Conservation (phyloP, 2,329 filamentous ascomycete genomes). For the Pyrenochaeta sp. region DNA sequence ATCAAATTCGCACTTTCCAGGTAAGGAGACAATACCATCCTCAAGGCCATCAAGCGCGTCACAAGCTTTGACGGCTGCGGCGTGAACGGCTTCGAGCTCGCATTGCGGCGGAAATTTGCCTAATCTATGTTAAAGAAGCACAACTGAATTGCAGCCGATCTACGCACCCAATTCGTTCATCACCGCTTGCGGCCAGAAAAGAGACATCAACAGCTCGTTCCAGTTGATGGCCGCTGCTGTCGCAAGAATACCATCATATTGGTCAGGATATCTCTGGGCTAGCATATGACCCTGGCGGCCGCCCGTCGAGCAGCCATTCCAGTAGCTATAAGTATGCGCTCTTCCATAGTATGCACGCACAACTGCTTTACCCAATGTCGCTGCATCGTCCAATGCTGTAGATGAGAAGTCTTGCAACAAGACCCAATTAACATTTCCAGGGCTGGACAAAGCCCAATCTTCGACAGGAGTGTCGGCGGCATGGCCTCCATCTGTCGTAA, state of each 20-base stretch:
- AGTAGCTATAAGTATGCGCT: conserved; percentile 41
- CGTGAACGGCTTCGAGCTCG: conserved; percentile 29
- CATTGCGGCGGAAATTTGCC: conserved; percentile 20
- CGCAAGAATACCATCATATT: conserved; percentile 42
- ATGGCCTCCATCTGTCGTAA: conserved; percentile 32
- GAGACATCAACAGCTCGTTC: conserved; percentile 20
- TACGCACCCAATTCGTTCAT: conserved; percentile 34
- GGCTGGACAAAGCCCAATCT: conserved; percentile 14
- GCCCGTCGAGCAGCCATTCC: conserved; percentile 34
- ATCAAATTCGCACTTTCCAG: conserved; percentile 32
- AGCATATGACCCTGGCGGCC: conserved; percentile 39
- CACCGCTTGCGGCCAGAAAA: conserved; percentile 31
- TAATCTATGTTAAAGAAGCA: background rate
- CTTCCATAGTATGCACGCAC: conserved; percentile 39
- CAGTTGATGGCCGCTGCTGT: conserved; percentile 36
- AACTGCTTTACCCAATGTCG: conserved; percentile 37
- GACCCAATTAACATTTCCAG: conserved; percentile 30
- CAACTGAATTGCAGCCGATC: background rate
- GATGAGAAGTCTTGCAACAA: conserved; percentile 44
- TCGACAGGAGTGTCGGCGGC: conserved; percentile 5
- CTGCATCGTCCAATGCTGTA: conserved; percentile 40
- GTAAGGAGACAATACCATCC: conserved; percentile 42
- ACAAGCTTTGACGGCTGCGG: conserved; percentile 26
- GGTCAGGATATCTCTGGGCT: conserved; percentile 39
- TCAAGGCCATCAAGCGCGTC: conserved; percentile 35